Conservation (phyloP, 2,329 filamentous ascomycete species). For the Eutypella sp. region DNA sequence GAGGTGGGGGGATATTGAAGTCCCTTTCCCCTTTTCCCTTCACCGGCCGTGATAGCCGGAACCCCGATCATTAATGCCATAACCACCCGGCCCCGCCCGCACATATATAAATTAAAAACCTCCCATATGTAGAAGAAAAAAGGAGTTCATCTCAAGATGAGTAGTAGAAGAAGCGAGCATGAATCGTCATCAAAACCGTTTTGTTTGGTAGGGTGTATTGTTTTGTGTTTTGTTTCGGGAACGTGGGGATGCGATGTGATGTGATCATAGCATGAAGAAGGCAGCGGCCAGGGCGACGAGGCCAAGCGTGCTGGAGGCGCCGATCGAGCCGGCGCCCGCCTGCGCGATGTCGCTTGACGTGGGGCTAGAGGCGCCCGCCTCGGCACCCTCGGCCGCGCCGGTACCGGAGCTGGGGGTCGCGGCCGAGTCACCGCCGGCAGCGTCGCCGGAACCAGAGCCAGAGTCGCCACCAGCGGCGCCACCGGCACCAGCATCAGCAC, state of each 20-base stretch:
- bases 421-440: background rate
- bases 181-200: no score
- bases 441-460: slow-evolving; percentile 4
- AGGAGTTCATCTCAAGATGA: no score
- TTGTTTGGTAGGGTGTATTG: no score
- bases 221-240: no score
- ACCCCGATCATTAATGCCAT: no score
- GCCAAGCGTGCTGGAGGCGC: slow-evolving; percentile 35
- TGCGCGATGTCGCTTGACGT: slow-evolving; percentile 7
- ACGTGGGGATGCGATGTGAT: background rate
- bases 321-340: slow-evolving; percentile 21
- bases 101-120: no score
- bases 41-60: no score
- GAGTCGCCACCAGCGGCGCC: slow-evolving; percentile 9
- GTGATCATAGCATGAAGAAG: slow-evolving; percentile 33
- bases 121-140: no score
- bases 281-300: slow-evolving; percentile 39
- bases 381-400: background rate
- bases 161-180: no score
- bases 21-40: no score
- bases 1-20: no score
- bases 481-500: background rate
- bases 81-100: no score
- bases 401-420: background rate
- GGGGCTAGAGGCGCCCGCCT: slow-evolving; percentile 2